Evolutionary conservation across 768 basidiomycete species (phyloP).

Genomic region (Tricholoma sp.): DNA sequence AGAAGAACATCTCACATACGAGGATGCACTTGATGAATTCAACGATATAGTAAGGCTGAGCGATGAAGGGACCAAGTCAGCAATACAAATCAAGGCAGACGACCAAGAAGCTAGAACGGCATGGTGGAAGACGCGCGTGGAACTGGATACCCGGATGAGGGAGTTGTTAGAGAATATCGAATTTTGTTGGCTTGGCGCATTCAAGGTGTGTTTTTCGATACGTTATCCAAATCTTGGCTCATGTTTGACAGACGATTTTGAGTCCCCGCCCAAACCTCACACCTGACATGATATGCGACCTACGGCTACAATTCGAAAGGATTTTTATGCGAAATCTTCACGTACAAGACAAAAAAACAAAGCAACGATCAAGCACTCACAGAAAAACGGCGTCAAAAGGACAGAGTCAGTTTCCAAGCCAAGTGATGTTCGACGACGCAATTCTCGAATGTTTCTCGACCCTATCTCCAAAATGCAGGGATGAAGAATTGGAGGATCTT

Average conservation of each 20-base stretch:
- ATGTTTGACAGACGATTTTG: slow-evolving; percentile 51
- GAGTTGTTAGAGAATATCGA: slow-evolving; percentile 82
- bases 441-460: slow-evolving; percentile 86
- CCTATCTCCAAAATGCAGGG: slow-evolving; percentile 73
- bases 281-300: slow-evolving; percentile 42
- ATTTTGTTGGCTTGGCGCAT: slow-evolving; percentile 95
- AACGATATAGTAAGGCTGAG: slow-evolving; percentile 75
- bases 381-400: slow-evolving; percentile 29
- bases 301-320: slow-evolving; percentile 68
- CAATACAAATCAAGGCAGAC: slow-evolving; percentile 64
- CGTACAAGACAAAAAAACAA: slow-evolving; percentile 58
- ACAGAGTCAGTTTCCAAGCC: slow-evolving; percentile 30
- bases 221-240: not conserved
- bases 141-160: slow-evolving; percentile 72
- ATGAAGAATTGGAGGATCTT: slow-evolving; percentile 94
- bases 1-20: slow-evolving; percentile 67
- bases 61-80: slow-evolving; percentile 59
- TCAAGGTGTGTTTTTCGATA: slow-evolving; percentile 62
- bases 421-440: slow-evolving; percentile 60
- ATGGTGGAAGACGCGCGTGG: slow-evolving; percentile 85
- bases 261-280: slow-evolving; percentile 40
- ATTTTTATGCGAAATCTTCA: slow-evolving; percentile 66
- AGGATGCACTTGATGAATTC: slow-evolving; percentile 70
- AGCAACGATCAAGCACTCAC: slow-evolving; percentile 26
- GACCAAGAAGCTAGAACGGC: slow-evolving; percentile 57